Conservation (phyloP, 306 rosid species). For the Cyclanthera cordifolia region DNA sequence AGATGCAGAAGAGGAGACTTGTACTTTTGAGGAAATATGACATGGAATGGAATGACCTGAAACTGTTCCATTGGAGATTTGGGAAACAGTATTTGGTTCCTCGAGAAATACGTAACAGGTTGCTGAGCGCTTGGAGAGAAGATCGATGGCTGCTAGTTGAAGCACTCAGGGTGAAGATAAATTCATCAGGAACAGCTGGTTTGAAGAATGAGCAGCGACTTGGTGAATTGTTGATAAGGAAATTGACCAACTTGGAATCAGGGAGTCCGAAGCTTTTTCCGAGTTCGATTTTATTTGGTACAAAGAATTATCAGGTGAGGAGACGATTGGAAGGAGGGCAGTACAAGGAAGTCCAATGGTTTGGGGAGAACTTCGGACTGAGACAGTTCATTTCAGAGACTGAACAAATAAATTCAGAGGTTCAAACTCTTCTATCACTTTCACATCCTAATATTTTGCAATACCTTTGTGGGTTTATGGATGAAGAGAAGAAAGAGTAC, state of each 20-base stretch:
- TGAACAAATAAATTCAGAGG: constrained; percentile 32
- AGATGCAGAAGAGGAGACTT: constrained; percentile 53
- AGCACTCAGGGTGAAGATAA: constrained; percentile 39
- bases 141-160: constrained; percentile 71
- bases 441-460: constrained; percentile 70
- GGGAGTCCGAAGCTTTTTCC: constrained; percentile 30
- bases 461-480: constrained; percentile 57
- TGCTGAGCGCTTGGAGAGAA: constrained; percentile 59
- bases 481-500: constrained; percentile 56
- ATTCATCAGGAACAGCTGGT: constrained; percentile 8
- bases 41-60: constrained; percentile 64
- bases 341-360: constrained; percentile 76
- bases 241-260: constrained; percentile 28
- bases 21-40: constrained; percentile 51
- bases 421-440: constrained; percentile 42
- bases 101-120: constrained; percentile 35
- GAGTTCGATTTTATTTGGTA: constrained; percentile 34
- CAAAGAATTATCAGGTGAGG: constrained; percentile 52
- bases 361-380: constrained; percentile 67
- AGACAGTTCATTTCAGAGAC: constrained; percentile 51
- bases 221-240: constrained; percentile 40
- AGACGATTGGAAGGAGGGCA: constrained; percentile 58
- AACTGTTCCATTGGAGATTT: constrained; percentile 73
- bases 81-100: constrained; percentile 89
- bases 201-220: constrained; percentile 44